These are phyloP conservation scores for Linum lewisii DNA, from an alignment of 345 rosid species.

Conservation along the genomic window DNA sequence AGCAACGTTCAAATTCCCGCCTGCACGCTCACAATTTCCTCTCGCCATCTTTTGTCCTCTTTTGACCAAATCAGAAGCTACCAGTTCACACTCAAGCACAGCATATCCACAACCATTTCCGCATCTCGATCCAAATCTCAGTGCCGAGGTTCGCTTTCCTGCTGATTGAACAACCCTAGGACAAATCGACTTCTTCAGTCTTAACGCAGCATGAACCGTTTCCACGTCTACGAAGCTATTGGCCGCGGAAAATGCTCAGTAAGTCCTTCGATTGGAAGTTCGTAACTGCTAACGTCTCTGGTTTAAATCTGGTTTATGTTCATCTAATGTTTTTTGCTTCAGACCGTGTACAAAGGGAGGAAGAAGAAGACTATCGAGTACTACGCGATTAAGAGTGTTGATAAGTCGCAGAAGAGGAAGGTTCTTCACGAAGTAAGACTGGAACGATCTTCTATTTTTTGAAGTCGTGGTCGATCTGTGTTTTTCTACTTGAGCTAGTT, in stretches of 20 bases:
- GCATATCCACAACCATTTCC: slow-evolving; percentile 10
- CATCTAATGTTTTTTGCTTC: neutral
- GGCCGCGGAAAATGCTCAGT: slow-evolving; percentile 99
- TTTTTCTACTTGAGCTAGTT: neutral
- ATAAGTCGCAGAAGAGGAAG: slow-evolving; percentile 80
- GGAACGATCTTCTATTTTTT: neutral
- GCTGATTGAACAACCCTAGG: slow-evolving; percentile 21
- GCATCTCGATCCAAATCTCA: slow-evolving; percentile 18
- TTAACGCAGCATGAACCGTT: slow-evolving; percentile 78
- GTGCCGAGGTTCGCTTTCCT: slow-evolving; percentile 3
- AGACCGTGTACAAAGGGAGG: slow-evolving; percentile 95
- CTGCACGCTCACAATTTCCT: slow-evolving; percentile 1
- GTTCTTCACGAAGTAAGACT: slow-evolving; percentile 85
- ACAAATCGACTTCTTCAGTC: neutral
- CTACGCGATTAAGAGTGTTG: slow-evolving; percentile 89
- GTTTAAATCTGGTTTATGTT: neutral
- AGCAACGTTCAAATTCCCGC: slow-evolving; percentile 25
- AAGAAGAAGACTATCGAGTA: slow-evolving; percentile 97
- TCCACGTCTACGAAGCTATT: slow-evolving; percentile 91
- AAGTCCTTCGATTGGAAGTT: slow-evolving; percentile 9
- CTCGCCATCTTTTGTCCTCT: slow-evolving; percentile 6
- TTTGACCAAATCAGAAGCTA: slow-evolving; percentile 1
- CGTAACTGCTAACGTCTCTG: neutral
- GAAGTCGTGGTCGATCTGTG: neutral
- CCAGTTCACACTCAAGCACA: slow-evolving; percentile 9